Base-by-base conservation (phyloP, 176 grass and related monocot genomes). In the Guadua angustifolia region DNA sequence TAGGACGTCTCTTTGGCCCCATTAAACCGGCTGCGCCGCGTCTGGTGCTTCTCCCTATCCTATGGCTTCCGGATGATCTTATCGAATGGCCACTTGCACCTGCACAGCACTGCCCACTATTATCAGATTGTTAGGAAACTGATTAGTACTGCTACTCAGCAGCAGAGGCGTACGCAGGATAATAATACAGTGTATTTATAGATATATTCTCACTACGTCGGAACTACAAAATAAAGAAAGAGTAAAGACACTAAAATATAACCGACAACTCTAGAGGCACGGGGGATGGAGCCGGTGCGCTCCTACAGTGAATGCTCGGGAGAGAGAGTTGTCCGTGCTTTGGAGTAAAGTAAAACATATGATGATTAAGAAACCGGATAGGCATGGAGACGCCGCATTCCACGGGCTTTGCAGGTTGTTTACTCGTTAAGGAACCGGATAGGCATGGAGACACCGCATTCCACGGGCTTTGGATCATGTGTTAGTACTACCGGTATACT, bases 21-120 rank as follows among this genome's bases (percentile, higher is more conserved):
- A 66, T 90, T 59, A 83, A 82, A 64, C 79, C 9, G 60, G 79
- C 84, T 67, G 74, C 75, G 69, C 84, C 84, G 69, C 87, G 88
- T 90, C 88, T 5, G 66, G 5, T 73, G 88, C 71, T 1, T 78
- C 49, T 55, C 87, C 59, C 40, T 60, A 75, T 74, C 38, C 43
- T 70, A 16, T 53, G 53, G 32, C 19, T 14, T 6, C 51, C 47
- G 50, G 55, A 47, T 47, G 51, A 25, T 9, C 47, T 74, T 38
- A 82, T 11, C 68, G 21, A 9, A 11, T 29, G 29, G 29, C 1
- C 29, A 29, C 19, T 58, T 73, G 60, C 55, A 77, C 39, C 47
- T 33, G 16, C 36, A 12, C 16, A 0, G 39, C 58, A 12, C 16
- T 0, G 39, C 58, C 6, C 33, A 74, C 70, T 29, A 45, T 25